Evolutionary conservation across 257 asterid species (phyloP).

Genomic region (Plantago major): DNA sequence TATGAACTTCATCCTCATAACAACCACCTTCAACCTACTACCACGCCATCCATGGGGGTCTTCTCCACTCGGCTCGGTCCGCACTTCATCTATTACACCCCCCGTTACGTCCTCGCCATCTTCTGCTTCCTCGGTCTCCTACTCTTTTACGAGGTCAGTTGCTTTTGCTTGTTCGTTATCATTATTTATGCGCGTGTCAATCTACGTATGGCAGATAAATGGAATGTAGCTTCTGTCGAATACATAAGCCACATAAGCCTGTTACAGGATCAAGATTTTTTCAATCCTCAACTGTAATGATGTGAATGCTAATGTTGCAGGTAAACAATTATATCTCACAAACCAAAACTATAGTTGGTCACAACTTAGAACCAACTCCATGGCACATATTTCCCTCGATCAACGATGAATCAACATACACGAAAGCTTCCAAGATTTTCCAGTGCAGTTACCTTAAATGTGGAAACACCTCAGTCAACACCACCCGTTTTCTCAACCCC

Average conservation of each 20-base stretch:
- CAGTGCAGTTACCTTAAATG: slow-evolving; percentile 54
- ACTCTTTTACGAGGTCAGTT: slow-evolving; percentile 40
- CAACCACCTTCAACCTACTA: not conserved
- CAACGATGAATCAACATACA: slow-evolving; percentile 37
- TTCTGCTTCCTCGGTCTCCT: slow-evolving; percentile 29
- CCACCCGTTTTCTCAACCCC: not conserved
- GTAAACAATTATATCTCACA: slow-evolving; percentile 39
- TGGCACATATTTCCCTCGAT: slow-evolving; percentile 61
- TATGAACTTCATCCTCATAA: not conserved
- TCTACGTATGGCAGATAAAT: not conserved
- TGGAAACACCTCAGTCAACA: slow-evolving; percentile 12
- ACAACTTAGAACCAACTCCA: slow-evolving; percentile 73
- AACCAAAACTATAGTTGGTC: slow-evolving; percentile 62
- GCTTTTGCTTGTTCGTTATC: too few species aligned
- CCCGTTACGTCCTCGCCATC: slow-evolving; percentile 36
- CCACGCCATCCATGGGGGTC: slow-evolving; percentile 28
- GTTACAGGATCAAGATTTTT: too few species aligned
- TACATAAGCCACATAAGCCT: too few species aligned
- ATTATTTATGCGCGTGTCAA: not conserved
- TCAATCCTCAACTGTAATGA: too few species aligned
- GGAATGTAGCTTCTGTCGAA: too few species aligned
- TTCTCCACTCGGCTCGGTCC: slow-evolving; percentile 18
- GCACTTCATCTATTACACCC: slow-evolving; percentile 22
- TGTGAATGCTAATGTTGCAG: slow-evolving; percentile 19
- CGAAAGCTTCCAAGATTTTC: slow-evolving; percentile 45